These are phyloP conservation scores for Geotrichum restrictum DNA, from an alignment of 1,139 yeast species.

Conservation along the genomic window DNA sequence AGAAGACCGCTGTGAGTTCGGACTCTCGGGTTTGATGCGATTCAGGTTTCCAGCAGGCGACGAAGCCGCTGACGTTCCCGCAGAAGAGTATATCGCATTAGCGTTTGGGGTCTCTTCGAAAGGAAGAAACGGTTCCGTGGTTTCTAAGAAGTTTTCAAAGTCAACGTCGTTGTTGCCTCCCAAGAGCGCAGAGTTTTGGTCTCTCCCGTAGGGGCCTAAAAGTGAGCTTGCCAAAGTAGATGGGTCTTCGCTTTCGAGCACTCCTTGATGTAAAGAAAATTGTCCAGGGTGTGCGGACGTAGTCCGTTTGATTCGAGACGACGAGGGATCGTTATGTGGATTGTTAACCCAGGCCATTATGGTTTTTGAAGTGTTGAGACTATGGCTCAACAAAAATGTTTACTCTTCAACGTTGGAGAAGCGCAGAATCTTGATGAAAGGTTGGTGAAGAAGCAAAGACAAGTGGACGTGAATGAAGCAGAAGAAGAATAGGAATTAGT, in stretches of 20 bases:
- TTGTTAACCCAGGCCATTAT: not conserved
- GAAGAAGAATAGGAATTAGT: not conserved
- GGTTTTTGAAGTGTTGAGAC: not conserved
- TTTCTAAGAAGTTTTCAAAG: not conserved
- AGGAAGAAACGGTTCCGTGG: too few relatives aligned
- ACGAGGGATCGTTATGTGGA: not conserved
- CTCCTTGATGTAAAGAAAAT: conserved; percentile 15
- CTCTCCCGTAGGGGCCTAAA: not conserved
- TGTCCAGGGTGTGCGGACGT: not conserved
- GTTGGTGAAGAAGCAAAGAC: not conserved
- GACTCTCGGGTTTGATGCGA: not conserved
- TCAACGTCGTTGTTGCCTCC: too few relatives aligned
- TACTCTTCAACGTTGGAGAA: too few relatives aligned
- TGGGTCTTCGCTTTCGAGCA: conserved; percentile 13
- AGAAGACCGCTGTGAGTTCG: conserved; percentile 4
- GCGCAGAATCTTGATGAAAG: not conserved
- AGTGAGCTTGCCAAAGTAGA: conserved; percentile 11
- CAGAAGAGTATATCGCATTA: not conserved
- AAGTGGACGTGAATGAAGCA: not conserved
- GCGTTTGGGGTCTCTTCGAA: not conserved
- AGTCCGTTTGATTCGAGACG: not conserved
- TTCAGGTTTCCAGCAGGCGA: conserved; percentile 1
- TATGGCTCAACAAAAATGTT: conserved; percentile 15
- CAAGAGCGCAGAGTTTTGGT: not conserved
- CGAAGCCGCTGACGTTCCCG: not conserved